Conservation (phyloP, 768 basidiomycete genomes). For the Leccinellum luteum region DNA sequence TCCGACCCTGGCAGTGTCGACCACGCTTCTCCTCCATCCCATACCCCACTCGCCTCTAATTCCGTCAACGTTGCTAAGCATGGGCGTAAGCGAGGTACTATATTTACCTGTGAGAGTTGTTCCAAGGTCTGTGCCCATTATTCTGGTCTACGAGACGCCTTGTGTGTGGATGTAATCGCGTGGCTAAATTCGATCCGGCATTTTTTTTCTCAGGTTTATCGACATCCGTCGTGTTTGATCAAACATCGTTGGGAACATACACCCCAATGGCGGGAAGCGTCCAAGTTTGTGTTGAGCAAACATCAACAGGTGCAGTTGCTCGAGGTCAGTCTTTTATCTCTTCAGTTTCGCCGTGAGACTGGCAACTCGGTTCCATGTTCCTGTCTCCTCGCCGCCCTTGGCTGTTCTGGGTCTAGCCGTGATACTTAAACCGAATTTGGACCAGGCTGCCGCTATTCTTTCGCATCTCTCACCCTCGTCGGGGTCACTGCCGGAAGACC, state of each 20-base stretch:
- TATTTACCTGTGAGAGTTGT: constrained; percentile 92
- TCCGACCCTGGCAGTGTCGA: constrained; percentile 15
- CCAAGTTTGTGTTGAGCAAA: constrained; percentile 88
- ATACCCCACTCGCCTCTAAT: constrained; percentile 5
- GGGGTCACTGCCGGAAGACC: constrained; percentile 85
- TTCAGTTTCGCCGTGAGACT: neutral
- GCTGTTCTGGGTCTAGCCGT: neutral
- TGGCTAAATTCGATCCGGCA: constrained; percentile 1
- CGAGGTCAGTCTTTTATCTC: constrained; percentile 49
- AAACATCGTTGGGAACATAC: constrained; percentile 99
- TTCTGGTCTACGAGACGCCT: neutral
- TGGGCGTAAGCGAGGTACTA: constrained; percentile 78
- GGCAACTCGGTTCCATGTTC: neutral
- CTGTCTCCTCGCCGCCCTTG: neutral
- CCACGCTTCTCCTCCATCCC: constrained; percentile 11
- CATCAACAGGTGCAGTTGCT: constrained; percentile 97
- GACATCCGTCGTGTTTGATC: constrained; percentile 91
- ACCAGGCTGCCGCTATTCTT: constrained; percentile 89
- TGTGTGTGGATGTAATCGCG: constrained; percentile 3
- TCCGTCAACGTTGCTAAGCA: constrained; percentile 29
- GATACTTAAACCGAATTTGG: constrained; percentile 10
- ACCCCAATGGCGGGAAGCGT: constrained; percentile 92
- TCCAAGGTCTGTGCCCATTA: constrained; percentile 61
- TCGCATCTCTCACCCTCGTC: constrained; percentile 74
- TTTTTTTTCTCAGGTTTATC: constrained; percentile 58